These are phyloP conservation scores for Letharia lupina DNA, from an alignment of 495 filamentous ascomycete genomes.

Conservation along the genomic window DNA sequence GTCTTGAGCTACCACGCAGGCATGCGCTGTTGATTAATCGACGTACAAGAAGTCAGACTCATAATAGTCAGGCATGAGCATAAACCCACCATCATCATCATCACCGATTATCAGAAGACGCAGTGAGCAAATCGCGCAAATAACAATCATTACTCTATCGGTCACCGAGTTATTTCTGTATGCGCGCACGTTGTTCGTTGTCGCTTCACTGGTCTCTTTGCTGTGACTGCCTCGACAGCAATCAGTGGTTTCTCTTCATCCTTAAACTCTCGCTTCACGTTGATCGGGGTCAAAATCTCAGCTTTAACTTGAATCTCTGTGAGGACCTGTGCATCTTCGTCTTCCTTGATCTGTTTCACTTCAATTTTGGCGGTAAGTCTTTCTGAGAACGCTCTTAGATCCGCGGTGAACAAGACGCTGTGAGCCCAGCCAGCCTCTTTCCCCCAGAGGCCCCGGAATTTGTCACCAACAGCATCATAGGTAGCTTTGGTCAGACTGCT, in stretches of 20 bases:
- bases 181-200: constrained; percentile 14
- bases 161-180: constrained; percentile 45
- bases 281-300: constrained; percentile 19
- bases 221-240: constrained; percentile 22
- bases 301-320: constrained; percentile 24
- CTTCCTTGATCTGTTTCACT: constrained; percentile 34
- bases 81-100: background rate
- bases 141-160: constrained; percentile 22
- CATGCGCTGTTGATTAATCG: background rate
- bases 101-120: background rate
- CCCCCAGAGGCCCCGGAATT: constrained; percentile 88
- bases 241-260: constrained; percentile 25
- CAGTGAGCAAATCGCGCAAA: background rate
- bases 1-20: background rate
- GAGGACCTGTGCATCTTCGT: constrained; percentile 26
- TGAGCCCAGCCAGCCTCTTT: constrained; percentile 96
- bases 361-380: constrained; percentile 43
- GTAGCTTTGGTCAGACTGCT: constrained; percentile 81
- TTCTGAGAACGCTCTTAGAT: constrained; percentile 72
- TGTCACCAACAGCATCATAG: constrained; percentile 81
- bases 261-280: constrained; percentile 31
- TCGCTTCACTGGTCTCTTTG: constrained; percentile 20
- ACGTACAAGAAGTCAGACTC: background rate
- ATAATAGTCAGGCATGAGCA: background rate
- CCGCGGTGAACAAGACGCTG: constrained; percentile 90